These are phyloP conservation scores for Capsicum pubescens DNA, from an alignment of 257 asterid genomes.

Conservation along the genomic window DNA sequence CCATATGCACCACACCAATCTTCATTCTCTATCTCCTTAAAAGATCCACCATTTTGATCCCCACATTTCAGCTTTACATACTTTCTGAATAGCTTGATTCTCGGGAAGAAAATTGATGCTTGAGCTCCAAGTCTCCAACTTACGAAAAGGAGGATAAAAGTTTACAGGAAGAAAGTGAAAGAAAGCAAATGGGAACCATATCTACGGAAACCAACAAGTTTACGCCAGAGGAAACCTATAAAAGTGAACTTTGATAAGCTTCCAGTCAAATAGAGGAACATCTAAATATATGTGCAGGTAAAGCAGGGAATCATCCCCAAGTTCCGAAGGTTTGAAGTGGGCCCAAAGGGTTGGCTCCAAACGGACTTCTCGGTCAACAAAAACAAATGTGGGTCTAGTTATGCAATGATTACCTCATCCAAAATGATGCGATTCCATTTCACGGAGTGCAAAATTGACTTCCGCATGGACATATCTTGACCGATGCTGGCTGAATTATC, in stretches of 20 bases:
- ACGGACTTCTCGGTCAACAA: neutral
- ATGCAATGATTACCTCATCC: conserved; percentile 68
- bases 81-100: conserved; percentile 5
- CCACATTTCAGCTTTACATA: neutral
- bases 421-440: conserved; percentile 83
- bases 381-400: neutral
- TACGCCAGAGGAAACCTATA: neutral
- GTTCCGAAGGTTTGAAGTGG: neutral
- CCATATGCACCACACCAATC: neutral
- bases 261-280: neutral
- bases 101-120: neutral
- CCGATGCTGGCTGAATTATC: conserved; percentile 45
- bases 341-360: neutral
- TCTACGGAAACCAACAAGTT: neutral
- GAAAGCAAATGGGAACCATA: neutral
- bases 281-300: neutral
- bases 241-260: neutral
- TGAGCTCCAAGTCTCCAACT: neutral
- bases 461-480: conserved; percentile 40
- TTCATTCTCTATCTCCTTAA: conserved; percentile 6
- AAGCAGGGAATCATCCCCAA: neutral
- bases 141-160: neutral
- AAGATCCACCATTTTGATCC: neutral
- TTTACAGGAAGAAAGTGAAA: neutral
- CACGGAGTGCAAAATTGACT: conserved; percentile 77